phyloP scores from a whole-genome alignment of 2,329 filamentous ascomycete genomes.

The Alternaria postmessia region DNA sequence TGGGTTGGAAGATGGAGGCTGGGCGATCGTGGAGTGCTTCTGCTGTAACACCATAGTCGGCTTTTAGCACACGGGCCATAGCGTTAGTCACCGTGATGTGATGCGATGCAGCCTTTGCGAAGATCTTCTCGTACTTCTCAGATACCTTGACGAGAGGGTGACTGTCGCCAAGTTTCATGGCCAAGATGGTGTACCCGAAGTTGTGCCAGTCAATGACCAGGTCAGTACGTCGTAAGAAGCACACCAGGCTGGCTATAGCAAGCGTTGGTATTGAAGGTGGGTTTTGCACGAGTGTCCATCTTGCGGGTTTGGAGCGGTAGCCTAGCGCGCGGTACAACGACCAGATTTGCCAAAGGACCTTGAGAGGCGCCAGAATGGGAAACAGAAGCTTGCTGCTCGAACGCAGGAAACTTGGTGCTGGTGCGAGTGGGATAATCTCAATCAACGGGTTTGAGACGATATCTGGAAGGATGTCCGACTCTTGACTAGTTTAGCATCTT shows the following conservation, averaged over 20 bases:
- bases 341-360: conserved; percentile 83
- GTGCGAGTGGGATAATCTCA: conserved; percentile 72
- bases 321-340: conserved; percentile 75
- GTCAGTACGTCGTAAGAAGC: conserved; percentile 78
- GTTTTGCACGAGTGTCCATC: conserved; percentile 92
- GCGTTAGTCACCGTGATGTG: conserved; percentile 91
- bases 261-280: conserved; percentile 94
- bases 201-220: conserved; percentile 99
- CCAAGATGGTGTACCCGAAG: conserved; percentile 94
- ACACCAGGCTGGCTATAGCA: conserved; percentile 74
- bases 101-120: conserved; percentile 72
- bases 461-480: conserved; percentile 82
- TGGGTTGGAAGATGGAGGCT: conserved; percentile 79
- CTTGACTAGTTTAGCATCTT: conserved; percentile 51
- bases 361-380: conserved; percentile 78
- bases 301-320: conserved; percentile 75
- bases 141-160: conserved; percentile 83
- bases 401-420: conserved; percentile 71
- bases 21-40: conserved; percentile 77
- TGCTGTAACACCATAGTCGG: conserved; percentile 70
- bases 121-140: conserved; percentile 76
- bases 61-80: conserved; percentile 78
- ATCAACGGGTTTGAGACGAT: conserved; percentile 74
- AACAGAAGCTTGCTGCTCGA: conserved; percentile 77
- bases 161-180: conserved; percentile 65